Percentiles rank a stretch among this genome's conserved stretches.
These are phyloP conservation scores for Emergomyces pasteurianus DNA, from an alignment of 2,329 filamentous ascomycete genomes.

Conservation along the genomic window DNA sequence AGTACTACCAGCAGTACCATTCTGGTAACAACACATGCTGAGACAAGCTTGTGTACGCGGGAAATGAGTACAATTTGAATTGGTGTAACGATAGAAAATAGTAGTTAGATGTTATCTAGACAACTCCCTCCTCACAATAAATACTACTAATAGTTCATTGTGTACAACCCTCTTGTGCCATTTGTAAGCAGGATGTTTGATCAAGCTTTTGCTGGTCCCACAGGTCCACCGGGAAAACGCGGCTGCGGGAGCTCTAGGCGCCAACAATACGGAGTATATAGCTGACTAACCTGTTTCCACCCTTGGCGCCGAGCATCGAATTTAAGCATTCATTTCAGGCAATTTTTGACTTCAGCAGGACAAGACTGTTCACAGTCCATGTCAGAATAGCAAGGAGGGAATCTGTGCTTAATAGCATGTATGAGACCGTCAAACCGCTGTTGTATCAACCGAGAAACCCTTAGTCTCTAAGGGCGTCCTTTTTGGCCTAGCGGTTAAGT, in stretches of 20 bases:
- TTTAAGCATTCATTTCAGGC: too few relatives aligned
- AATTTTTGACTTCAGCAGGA: not conserved
- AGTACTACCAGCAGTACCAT: too few relatives aligned
- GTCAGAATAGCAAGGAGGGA: not conserved
- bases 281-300: not conserved
- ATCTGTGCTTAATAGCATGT: not conserved
- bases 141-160: too few relatives aligned
- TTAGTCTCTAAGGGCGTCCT: too few relatives aligned
- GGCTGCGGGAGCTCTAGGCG: too few relatives aligned
- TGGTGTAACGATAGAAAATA: not conserved
- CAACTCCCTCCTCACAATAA: too few relatives aligned
- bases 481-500: too few relatives aligned
- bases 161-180: not conserved
- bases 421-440: too few relatives aligned
- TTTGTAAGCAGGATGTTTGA: not conserved
- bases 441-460: too few relatives aligned
- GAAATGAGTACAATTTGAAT: not conserved
- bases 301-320: not conserved
- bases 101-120: not conserved
- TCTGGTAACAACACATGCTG: too few relatives aligned
- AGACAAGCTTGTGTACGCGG: not conserved
- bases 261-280: too few relatives aligned
- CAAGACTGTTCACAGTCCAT: too few relatives aligned
- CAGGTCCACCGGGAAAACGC: not conserved
- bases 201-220: not conserved